A percentile compares a stretch with the other conserved stretches of the same genome.
phyloP scores from a whole-genome alignment of 495 filamentous ascomycete genomes.

The Hyphodiscus hymeniophilus region DNA sequence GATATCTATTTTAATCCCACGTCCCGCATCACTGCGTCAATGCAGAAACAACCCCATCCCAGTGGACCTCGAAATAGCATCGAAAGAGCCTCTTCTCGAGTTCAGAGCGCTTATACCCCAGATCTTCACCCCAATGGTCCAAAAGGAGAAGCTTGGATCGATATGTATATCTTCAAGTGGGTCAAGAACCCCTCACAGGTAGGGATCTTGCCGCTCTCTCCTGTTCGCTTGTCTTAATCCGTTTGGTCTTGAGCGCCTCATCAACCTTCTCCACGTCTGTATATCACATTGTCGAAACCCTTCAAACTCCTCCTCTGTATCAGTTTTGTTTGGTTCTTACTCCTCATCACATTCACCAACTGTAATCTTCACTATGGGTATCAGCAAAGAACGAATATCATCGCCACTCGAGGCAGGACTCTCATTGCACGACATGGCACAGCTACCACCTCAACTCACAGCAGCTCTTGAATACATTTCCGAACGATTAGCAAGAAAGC shows the following conservation, averaged over 20 bases:
- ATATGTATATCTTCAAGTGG: conserved; percentile 6
- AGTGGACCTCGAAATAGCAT: conserved; percentile 4
- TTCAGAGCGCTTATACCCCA: conserved; percentile 3
- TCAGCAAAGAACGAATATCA: conserved; percentile 41
- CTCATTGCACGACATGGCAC: conserved; percentile 38
- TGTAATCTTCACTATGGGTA: conserved; percentile 19
- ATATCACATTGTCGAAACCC: not conserved
- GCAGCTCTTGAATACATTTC: conserved; percentile 44
- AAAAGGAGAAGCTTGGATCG: not conserved
- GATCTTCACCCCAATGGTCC: conserved; percentile 2
- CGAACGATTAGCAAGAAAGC: conserved; percentile 37
- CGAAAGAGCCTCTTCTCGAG: not conserved
- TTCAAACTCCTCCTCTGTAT: not conserved
- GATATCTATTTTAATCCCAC: conserved; percentile 2
- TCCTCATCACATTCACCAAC: not conserved
- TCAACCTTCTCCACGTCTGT: not conserved
- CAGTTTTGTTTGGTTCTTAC: not conserved
- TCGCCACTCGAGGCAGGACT: conserved; percentile 45
- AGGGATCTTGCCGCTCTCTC: conserved; percentile 5
- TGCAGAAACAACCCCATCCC: too few relatives aligned
- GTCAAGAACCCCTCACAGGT: not conserved
- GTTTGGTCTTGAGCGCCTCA: not conserved
- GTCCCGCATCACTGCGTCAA: too few relatives aligned
- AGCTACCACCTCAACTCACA: conserved; percentile 34
- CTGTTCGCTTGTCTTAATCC: too few relatives aligned